Conservation (phyloP, 495 filamentous ascomycete species). For the Lophiostoma macrostomum region DNA sequence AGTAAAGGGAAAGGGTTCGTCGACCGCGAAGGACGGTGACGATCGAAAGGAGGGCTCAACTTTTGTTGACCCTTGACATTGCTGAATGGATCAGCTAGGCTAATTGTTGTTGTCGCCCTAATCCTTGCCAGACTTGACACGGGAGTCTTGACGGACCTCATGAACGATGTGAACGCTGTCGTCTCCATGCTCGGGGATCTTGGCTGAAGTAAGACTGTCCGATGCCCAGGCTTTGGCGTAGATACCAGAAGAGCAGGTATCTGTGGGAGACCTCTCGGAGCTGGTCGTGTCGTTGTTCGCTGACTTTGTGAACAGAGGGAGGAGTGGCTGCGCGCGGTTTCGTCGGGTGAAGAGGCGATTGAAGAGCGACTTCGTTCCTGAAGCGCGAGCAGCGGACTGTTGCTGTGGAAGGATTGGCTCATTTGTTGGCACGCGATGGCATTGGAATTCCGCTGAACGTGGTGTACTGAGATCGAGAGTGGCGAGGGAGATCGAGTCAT, state of each 20-base stretch:
- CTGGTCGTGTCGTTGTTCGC: background rate
- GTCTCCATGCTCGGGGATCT: background rate
- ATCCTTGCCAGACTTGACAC: background rate
- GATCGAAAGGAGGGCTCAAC: too few species aligned
- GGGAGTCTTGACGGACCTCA: slow-evolving; percentile 21
- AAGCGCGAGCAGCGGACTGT: background rate
- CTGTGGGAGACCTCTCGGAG: slow-evolving; percentile 3
- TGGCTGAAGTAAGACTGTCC: background rate
- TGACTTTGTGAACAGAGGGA: slow-evolving; percentile 5
- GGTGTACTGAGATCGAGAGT: background rate
- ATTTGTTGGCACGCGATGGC: background rate
- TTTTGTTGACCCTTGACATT: too few species aligned
- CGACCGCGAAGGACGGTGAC: too few species aligned
- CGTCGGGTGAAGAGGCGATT: slow-evolving; percentile 2
- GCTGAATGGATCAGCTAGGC: too few species aligned
- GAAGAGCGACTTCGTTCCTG: background rate
- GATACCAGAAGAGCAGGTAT: background rate
- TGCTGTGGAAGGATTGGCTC: slow-evolving; percentile 4
- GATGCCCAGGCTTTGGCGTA: slow-evolving; percentile 13
- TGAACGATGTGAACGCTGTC: slow-evolving; percentile 13
- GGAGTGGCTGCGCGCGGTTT: background rate
- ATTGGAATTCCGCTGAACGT: background rate
- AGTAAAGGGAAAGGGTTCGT: too few species aligned
- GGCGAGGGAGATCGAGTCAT: background rate
- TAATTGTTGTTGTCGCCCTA: background rate